Evolutionary conservation across 192 early-diverging fungal species (phyloP), one percentile per base, ranked within the genome.

Genomic region (Lunasporangiospora selenospora): DNA sequence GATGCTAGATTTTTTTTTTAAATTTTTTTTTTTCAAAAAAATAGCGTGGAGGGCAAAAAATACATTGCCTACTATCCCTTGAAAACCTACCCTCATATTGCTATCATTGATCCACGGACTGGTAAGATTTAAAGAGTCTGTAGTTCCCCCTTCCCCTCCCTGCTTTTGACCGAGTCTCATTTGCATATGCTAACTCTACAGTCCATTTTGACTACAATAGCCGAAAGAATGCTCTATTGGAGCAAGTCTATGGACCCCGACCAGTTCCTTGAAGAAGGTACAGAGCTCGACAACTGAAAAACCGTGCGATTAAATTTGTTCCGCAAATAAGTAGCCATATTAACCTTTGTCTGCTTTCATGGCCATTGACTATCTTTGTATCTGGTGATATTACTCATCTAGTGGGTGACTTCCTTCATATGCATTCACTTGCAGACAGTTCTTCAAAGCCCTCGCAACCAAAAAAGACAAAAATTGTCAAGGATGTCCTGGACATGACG

Each of bases 21-120:
- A n/a, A n/a, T n/a, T n/a, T 36, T 15, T 50, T 75, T 50, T 40
- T 46, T 40, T 40, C n/a, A 50, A 34, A 62, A 37, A 65, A 61
- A 91, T 16, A 89, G 83, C 29, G 49, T 79, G 0, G 93, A 94
- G 42, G 95, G 95, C 31, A 69, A 66, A 18, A 75, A 86, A 43
- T 91, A 95, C 59, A 75, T 75, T 7, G 88, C 49, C 8, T 90
- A 90, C 57, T 98, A 99, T 67, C 81, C 83, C 12, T 75, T 93
- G 24, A 65, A 77, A 6, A 54, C 38, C 10, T 95, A 83, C 51
- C 97, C 96, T 13, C 92, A 98, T 73, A 81, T 95, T 32, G 92
- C 91, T 26, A 91, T 90, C 44, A 85, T 98, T 29, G 95, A 98
- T 69, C 91, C 96, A 16, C 77, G 89, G 55, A 98, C 95, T 29